Conservation (phyloP, 176 grass and related monocot species). For the Tillandsia leiboldiana region DNA sequence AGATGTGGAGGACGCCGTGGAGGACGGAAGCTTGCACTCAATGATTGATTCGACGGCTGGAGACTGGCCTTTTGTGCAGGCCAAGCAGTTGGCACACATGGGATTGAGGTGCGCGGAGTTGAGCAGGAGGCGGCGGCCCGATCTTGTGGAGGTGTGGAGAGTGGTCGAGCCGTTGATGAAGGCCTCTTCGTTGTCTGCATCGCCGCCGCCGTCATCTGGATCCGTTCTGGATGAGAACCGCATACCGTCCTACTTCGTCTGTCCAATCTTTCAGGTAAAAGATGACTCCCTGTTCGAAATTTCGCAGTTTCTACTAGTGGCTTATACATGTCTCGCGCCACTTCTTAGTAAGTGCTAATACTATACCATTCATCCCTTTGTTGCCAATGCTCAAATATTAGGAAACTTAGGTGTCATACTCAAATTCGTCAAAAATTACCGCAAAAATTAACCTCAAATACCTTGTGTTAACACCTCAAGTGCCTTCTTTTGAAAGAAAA, state of each 20-base stretch:
- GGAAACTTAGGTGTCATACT: no score
- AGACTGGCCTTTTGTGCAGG: conserved; percentile 42
- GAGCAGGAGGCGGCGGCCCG: not conserved
- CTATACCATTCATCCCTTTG: not conserved
- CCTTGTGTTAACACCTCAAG: no score
- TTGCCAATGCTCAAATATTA: not conserved
- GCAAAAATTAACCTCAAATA: no score
- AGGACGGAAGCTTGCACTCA: conserved; percentile 27
- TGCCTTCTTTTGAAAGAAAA: no score
- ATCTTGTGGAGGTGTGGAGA: conserved; percentile 15
- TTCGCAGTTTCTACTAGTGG: not conserved
- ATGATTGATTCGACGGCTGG: conserved; percentile 48
- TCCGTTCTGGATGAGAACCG: conserved; percentile 6
- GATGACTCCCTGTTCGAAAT: no score
- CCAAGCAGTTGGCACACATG: conserved; percentile 29
- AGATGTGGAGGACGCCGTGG: conserved; percentile 49
- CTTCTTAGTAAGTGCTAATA: no score
- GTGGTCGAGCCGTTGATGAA: conserved; percentile 25
- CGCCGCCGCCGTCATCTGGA: not conserved
- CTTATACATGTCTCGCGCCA: not conserved
- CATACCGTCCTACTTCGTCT: conserved; percentile 48
- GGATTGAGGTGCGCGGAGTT: conserved; percentile 38
- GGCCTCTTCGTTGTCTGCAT: conserved; percentile 1
- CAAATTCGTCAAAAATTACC: no score
- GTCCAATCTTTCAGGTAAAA: conserved; percentile 71